A percentile compares a stretch with the other conserved stretches of the same genome.
Conservation (phyloP, 495 filamentous ascomycete genomes). For the Stereocaulon alpinum region DNA sequence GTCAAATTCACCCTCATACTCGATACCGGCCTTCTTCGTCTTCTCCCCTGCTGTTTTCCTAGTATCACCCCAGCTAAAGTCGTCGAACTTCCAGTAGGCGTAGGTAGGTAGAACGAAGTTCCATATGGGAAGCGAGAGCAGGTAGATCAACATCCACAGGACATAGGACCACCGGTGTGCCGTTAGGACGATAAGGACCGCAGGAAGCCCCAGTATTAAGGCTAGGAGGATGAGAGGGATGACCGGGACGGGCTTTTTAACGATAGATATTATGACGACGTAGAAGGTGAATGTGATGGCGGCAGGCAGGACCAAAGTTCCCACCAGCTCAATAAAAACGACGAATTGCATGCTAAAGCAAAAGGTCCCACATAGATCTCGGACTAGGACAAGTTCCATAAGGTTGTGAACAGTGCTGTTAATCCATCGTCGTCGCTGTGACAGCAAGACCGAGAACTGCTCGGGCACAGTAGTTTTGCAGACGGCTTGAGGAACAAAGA, state of each 20-base stretch:
- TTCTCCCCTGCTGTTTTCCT: slow-evolving; percentile 90
- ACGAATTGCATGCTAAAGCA: slow-evolving; percentile 99
- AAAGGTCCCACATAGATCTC: slow-evolving; percentile 96
- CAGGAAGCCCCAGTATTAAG: slow-evolving; percentile 88
- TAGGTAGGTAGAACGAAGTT: slow-evolving; percentile 93
- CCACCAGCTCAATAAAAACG: slow-evolving; percentile 89
- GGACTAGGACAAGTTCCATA: slow-evolving; percentile 91
- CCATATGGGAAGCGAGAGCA: slow-evolving; percentile 90
- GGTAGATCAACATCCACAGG: slow-evolving; percentile 93
- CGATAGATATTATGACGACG: slow-evolving; percentile 80
- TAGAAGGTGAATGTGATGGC: slow-evolving; percentile 97
- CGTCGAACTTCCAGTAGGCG: slow-evolving; percentile 99
- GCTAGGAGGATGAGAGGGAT: slow-evolving; percentile 87
- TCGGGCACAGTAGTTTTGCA: slow-evolving; percentile 98
- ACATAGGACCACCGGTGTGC: slow-evolving; percentile 94
- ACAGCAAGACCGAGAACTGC: slow-evolving; percentile 81
- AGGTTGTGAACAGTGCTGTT: slow-evolving; percentile 99
- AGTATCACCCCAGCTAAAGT: slow-evolving; percentile 99
- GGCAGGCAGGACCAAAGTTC: slow-evolving; percentile 87
- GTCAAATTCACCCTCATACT: slow-evolving; percentile 92
- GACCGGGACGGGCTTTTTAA: slow-evolving; percentile 70
- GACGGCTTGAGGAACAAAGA: slow-evolving; percentile 95
- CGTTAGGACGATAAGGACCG: slow-evolving; percentile 85
- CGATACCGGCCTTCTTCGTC: slow-evolving; percentile 62
- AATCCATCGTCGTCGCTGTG: slow-evolving; percentile 95